Conservation (phyloP, 345 rosid species). For the Tarenaya hassleriana region DNA sequence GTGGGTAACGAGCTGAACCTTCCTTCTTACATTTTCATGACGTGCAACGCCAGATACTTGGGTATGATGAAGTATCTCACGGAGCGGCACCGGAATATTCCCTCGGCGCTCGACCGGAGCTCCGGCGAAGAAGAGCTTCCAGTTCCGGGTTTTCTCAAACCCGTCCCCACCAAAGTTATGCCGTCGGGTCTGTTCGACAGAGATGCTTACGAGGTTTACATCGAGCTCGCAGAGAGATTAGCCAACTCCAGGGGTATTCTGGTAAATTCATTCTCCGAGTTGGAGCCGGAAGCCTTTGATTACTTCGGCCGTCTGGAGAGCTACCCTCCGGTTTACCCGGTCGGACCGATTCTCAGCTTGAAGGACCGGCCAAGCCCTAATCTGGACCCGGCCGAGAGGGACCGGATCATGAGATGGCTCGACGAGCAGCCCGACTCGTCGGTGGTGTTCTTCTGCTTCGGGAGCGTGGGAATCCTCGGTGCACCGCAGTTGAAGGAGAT, state of each 20-base stretch:
- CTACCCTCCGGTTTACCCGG: slow-evolving; percentile 36
- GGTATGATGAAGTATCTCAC: slow-evolving; percentile 35
- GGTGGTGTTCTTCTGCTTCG: slow-evolving; percentile 45
- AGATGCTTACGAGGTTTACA: slow-evolving; percentile 27
- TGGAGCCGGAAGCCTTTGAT: slow-evolving; percentile 30
- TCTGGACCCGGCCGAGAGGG: slow-evolving; percentile 16
- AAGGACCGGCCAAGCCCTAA: slow-evolving; percentile 22
- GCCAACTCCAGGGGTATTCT: slow-evolving; percentile 32
- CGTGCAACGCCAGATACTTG: slow-evolving; percentile 33
- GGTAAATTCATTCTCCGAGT: slow-evolving; percentile 32
- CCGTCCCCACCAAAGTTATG: slow-evolving; percentile 31
- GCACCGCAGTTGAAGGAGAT: slow-evolving; percentile 37
- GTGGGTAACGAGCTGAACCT: slow-evolving; percentile 30
- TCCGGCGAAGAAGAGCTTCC: slow-evolving; percentile 7
- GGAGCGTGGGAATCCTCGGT: slow-evolving; percentile 34
- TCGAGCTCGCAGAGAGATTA: slow-evolving; percentile 31
- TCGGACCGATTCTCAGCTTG: slow-evolving; percentile 39
- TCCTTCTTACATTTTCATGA: slow-evolving; percentile 42
- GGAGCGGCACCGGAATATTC: slow-evolving; percentile 20
- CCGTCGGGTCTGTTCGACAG: slow-evolving; percentile 25
- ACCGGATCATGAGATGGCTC: slow-evolving; percentile 39
- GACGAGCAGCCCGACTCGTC: slow-evolving; percentile 40
- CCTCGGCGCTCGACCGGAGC: slow-evolving; percentile 6
- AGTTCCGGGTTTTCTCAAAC: slow-evolving; percentile 31
- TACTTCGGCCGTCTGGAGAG: slow-evolving; percentile 14